Conservation (phyloP, 2,329 filamentous ascomycete species). For the Lachnellula arida region DNA sequence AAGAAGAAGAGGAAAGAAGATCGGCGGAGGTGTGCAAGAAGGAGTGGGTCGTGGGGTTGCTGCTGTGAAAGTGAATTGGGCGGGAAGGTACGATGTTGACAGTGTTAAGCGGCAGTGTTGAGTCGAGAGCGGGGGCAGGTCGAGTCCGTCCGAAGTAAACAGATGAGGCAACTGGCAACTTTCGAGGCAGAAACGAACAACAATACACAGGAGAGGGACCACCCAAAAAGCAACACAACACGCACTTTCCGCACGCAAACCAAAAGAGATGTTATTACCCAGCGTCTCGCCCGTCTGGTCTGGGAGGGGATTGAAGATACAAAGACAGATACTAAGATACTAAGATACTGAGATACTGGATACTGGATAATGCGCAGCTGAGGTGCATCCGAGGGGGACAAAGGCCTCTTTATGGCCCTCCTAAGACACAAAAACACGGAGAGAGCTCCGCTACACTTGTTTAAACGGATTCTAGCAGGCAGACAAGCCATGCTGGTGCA, state of each 20-base stretch:
- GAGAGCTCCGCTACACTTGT: not conserved
- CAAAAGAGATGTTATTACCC: not conserved
- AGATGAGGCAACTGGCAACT: not conserved
- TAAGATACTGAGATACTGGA: not conserved
- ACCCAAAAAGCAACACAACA: not conserved
- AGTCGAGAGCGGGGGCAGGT: not conserved
- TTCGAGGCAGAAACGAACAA: not conserved
- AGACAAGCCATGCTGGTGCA: not conserved
- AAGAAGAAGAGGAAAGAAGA: conserved; percentile 1
- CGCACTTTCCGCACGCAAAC: not conserved
- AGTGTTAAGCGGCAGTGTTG: not conserved
- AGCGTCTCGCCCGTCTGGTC: not conserved
- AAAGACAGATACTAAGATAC: conserved; percentile 15
- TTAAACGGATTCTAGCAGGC: not conserved
- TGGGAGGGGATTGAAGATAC: conserved; percentile 7
- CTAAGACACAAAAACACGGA: not conserved
- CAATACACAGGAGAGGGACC: not conserved
- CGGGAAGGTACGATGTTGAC: conserved; percentile 1
- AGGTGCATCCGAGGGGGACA: conserved; percentile 1
- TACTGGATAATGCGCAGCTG: not conserved
- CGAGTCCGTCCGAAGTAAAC: not conserved
- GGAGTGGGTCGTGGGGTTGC: not conserved
- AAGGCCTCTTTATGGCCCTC: conserved; percentile 20
- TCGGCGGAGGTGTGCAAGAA: not conserved
- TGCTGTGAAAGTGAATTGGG: not conserved